Conservation (phyloP, 228 moss, liverwort and hornwort genomes). For the Sphagnum magellanicum region DNA sequence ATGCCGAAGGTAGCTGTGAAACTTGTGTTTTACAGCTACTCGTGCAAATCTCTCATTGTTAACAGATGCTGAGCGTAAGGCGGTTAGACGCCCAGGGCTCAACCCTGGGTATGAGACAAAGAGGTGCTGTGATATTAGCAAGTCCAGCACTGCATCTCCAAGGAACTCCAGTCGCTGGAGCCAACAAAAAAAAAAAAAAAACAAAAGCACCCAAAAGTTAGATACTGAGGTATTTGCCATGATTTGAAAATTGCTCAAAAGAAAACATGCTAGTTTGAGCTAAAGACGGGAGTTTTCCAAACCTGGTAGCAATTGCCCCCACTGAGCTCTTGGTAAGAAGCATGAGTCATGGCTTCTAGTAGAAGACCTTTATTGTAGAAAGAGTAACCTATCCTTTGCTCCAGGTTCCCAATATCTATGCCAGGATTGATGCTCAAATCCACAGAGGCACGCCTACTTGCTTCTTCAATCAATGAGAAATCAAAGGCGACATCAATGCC, state of each 20-base stretch:
- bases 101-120: conserved; percentile 66
- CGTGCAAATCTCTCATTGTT: conserved; percentile 98
- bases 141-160: conserved; percentile 96
- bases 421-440: conserved; percentile 49
- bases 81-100: conserved; percentile 81
- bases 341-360: conserved; percentile 88
- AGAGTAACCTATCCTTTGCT: conserved; percentile 59
- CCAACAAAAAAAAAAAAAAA: not conserved
- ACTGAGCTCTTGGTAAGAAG: conserved; percentile 64
- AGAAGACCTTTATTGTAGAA: conserved; percentile 69
- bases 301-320: conserved; percentile 91
- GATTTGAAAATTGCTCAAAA: not conserved
- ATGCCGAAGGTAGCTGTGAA: conserved; percentile 78
- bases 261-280: no score
- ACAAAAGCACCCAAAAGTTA: not conserved
- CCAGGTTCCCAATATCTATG: conserved; percentile 52
- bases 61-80: conserved; percentile 88
- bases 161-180: conserved; percentile 88
- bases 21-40: conserved; percentile 62
- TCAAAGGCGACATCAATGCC: conserved; percentile 66
- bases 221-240: not conserved
- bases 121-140: conserved; percentile 75
- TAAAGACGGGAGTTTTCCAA: not conserved
- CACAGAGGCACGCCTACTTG: conserved; percentile 34
- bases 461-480: conserved; percentile 25